Conservation (phyloP, 1,139 yeast species). For the Spathaspora sp. region DNA sequence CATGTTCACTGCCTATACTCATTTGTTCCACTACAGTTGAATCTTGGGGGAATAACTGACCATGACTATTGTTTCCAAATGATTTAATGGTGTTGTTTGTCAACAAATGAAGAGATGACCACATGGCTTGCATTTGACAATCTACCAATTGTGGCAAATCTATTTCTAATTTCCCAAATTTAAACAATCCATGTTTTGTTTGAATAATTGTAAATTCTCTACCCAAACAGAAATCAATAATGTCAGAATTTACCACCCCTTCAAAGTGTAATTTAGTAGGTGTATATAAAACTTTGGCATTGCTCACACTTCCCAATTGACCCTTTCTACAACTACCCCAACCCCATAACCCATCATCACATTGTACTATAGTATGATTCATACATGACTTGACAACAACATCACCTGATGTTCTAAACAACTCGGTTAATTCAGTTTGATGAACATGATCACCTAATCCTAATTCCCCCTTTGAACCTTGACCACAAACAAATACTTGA, state of each 20-base stretch:
- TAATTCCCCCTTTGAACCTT: constrained; percentile 72
- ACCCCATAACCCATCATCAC: constrained; percentile 51
- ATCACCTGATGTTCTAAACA: constrained; percentile 13
- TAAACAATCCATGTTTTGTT: constrained; percentile 7
- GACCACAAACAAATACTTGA: constrained; percentile 55
- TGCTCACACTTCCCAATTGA: constrained; percentile 47
- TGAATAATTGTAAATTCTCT: constrained; percentile 44
- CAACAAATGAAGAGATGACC: constrained; percentile 73
- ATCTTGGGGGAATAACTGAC: constrained; percentile 51
- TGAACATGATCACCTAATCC: constrained; percentile 49
- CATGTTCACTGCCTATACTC: constrained; percentile 86
- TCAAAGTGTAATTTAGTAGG: constrained; percentile 27
- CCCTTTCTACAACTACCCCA: constrained; percentile 87
- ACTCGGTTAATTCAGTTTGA: constrained; percentile 15
- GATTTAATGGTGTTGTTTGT: constrained; percentile 35
- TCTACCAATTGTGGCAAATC: constrained; percentile 3
- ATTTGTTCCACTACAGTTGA: constrained; percentile 16
- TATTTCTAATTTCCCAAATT: constrained; percentile 18
- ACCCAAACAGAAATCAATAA: constrained; percentile 32
- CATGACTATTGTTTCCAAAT: constrained; percentile 74
- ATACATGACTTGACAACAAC: constrained; percentile 47
- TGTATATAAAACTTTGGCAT: constrained; percentile 19
- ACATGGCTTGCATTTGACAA: constrained; percentile 53
- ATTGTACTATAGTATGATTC: constrained; percentile 52
- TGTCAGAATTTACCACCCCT: constrained; percentile 2